A percentile compares a stretch with the other conserved stretches of the same genome.
Conservation (phyloP, 768 basidiomycete genomes). For the Clitopilus hobsonii region DNA sequence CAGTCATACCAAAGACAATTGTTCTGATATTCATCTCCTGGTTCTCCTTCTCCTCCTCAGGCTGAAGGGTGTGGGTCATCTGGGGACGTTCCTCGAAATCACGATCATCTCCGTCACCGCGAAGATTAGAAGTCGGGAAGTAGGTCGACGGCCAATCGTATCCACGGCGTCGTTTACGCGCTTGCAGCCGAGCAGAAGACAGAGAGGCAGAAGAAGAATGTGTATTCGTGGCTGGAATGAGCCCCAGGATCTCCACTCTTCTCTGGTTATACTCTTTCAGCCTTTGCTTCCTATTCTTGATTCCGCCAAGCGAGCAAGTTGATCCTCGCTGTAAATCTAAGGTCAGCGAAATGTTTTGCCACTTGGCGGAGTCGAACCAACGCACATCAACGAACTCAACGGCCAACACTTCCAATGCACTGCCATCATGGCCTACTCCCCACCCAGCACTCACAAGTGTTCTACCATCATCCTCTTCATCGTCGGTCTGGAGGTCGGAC, state of each 20-base stretch:
- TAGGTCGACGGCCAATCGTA: constrained; percentile 26
- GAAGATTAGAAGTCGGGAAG: constrained; percentile 30
- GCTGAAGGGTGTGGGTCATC: not conserved
- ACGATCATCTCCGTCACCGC: constrained; percentile 37
- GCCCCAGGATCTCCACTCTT: constrained; percentile 41
- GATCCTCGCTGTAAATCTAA: constrained; percentile 38
- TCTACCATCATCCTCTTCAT: constrained; percentile 53
- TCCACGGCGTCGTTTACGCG: constrained; percentile 38
- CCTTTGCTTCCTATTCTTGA: constrained; percentile 62
- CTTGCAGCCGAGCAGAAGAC: constrained; percentile 27
- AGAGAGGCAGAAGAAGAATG: constrained; percentile 3
- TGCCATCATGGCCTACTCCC: constrained; percentile 79
- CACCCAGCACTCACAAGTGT: constrained; percentile 63
- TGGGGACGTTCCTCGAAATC: constrained; percentile 20
- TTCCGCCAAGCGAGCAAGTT: constrained; percentile 42
- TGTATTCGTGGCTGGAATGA: constrained; percentile 13
- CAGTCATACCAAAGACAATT: constrained; percentile 41
- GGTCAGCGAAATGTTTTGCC: not conserved
- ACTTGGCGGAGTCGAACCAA: constrained; percentile 1
- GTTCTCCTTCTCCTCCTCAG: constrained; percentile 31
- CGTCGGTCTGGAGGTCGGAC: constrained; percentile 7
- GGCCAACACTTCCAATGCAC: constrained; percentile 65
- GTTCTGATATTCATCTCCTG: constrained; percentile 42
- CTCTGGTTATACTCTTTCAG: constrained; percentile 64
- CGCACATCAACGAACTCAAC: constrained; percentile 64